These are phyloP conservation scores for Cinnamomum micranthum DNA, from an alignment of 164 flowering plant genomes.

Conservation along the genomic window DNA sequence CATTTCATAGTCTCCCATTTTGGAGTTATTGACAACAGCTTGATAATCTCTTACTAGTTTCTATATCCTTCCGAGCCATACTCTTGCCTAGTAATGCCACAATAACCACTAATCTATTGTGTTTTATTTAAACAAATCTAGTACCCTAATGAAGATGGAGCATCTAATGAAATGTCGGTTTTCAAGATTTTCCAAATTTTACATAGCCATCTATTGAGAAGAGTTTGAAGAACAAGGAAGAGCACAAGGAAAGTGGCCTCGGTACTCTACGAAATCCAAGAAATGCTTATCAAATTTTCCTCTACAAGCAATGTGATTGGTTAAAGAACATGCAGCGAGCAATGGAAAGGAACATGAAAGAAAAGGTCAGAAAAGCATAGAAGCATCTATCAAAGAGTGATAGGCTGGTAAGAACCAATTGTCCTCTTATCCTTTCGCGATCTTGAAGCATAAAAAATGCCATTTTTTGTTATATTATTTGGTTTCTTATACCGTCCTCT, in stretches of 20 bases:
- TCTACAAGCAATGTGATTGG: constrained; percentile 25
- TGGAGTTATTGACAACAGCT: background rate
- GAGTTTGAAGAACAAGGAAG: constrained; percentile 26
- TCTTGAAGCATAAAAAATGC: background rate
- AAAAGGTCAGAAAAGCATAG: constrained; percentile 27
- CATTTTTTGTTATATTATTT: background rate
- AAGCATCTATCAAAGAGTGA: constrained; percentile 31
- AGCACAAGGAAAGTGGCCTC: background rate
- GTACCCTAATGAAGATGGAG: background rate
- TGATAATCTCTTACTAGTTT: background rate
- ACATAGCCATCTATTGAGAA: constrained; percentile 41
- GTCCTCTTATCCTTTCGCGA: background rate
- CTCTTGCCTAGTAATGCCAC: background rate
- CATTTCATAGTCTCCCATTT: background rate
- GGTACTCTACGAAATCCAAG: background rate
- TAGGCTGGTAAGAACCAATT: constrained; percentile 21
- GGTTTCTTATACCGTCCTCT: background rate
- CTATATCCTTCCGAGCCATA: background rate
- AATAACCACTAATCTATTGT: background rate
- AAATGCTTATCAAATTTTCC: constrained; percentile 30
- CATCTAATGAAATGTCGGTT: background rate
- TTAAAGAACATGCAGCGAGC: constrained; percentile 22
- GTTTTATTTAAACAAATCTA: background rate
- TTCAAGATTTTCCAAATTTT: background rate
- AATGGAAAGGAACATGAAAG: constrained; percentile 13